Conservation (phyloP, 148 eudicot species). For the Rhododendron kiyosumense region DNA sequence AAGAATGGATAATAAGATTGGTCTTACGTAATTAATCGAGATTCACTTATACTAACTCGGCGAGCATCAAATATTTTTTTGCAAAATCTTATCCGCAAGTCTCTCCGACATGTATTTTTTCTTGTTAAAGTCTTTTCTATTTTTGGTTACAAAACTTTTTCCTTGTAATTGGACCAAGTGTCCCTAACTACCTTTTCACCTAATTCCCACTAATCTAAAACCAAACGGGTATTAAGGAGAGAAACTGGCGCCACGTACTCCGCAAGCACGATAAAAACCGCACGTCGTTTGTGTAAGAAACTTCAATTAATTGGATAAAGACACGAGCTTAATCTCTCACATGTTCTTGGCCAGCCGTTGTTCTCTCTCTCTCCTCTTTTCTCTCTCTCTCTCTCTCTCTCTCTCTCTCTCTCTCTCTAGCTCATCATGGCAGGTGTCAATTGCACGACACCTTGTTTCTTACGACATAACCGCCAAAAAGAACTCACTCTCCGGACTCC, state of each 20-base stretch:
- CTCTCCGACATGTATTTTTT: not conserved
- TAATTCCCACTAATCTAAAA: no score
- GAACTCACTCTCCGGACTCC: not conserved
- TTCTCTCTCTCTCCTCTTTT: not conserved
- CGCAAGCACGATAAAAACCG: not conserved
- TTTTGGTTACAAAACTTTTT: not conserved
- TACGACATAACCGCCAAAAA: not conserved
- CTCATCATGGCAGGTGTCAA: conserved; percentile 9
- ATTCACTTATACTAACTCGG: no score
- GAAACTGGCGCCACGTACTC: not conserved
- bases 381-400: not conserved
- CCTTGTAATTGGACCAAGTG: not conserved
- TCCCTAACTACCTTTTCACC: not conserved
- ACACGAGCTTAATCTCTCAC: not conserved
- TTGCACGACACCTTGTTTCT: not conserved
- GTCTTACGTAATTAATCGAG: no score
- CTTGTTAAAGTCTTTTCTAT: not conserved
- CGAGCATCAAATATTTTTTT: no score
- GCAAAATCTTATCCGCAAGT: no score
- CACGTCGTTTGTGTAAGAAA: not conserved
- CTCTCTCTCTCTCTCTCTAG: not conserved
- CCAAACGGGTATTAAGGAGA: not conserved
- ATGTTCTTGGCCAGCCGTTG: conserved; percentile 4
- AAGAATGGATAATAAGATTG: no score
- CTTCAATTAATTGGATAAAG: no score